phyloP scores from a whole-genome alignment of 768 basidiomycete genomes.

The Mycena alexandri region DNA sequence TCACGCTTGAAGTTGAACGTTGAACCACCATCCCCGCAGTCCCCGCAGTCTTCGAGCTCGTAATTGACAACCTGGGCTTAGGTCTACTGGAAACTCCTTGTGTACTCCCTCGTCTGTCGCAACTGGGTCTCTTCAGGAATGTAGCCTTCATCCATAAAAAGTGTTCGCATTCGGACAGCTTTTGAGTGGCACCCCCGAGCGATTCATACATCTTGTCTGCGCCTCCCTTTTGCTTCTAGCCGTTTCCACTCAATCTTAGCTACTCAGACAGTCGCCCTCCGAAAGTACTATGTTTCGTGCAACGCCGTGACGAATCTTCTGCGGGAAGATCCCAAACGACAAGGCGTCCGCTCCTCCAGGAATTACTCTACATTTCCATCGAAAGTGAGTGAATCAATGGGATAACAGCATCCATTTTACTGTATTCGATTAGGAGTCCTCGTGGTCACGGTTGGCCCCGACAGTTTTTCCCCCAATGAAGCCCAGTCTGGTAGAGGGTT shows the following conservation, averaged over 20 bases:
- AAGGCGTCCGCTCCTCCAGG: background rate
- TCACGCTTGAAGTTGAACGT: too few relatives aligned
- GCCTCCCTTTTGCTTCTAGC: background rate
- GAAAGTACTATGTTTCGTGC: too few relatives aligned
- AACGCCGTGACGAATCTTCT: background rate
- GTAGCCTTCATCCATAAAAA: background rate
- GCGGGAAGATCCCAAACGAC: background rate
- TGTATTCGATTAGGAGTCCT: too few relatives aligned
- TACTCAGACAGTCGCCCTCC: background rate
- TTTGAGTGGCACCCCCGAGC: background rate
- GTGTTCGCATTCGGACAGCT: too few relatives aligned
- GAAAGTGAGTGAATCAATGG: too few relatives aligned
- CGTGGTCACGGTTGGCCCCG: too few relatives aligned
- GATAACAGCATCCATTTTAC: too few relatives aligned
- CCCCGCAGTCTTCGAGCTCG: background rate
- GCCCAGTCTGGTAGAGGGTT: too few relatives aligned
- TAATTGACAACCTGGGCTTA: background rate
- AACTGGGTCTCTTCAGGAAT: background rate
- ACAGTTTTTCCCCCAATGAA: too few relatives aligned
- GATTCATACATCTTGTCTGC: background rate
- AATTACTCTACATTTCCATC: too few relatives aligned
- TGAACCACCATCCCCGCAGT: background rate
- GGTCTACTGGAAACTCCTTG: background rate
- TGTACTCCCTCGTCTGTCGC: constrained; percentile 2
- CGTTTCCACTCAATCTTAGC: too few relatives aligned